A percentile compares a stretch with the other conserved stretches of the same genome.
These are phyloP conservation scores for Saccharomycopsis lassenensis DNA, from an alignment of 805 yeast species.

Conservation along the genomic window DNA sequence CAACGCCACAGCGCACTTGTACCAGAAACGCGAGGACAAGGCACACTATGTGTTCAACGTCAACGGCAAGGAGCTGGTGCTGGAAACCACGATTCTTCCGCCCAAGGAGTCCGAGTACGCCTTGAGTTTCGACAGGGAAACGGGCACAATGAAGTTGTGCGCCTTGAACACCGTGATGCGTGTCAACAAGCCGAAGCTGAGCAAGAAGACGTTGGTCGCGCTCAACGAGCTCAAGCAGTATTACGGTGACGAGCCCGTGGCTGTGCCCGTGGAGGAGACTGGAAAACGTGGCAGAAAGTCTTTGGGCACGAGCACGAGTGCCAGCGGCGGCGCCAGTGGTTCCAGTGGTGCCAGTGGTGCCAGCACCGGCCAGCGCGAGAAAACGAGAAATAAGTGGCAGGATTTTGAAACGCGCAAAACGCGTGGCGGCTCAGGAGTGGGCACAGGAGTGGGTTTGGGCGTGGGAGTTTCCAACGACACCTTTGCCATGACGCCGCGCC, in stretches of 20 bases:
- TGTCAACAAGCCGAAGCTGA: constrained; percentile 12
- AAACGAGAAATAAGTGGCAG: not conserved
- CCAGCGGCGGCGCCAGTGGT: not conserved
- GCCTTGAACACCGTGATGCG: constrained; percentile 9
- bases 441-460: not conserved
- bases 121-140: constrained; percentile 5
- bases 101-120: constrained; percentile 13
- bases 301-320: no score
- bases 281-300: no score
- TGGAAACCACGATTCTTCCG: constrained; percentile 6
- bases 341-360: not conserved
- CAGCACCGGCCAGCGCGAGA: not conserved
- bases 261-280: not conserved
- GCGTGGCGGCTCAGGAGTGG: constrained; percentile 1
- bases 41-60: no score
- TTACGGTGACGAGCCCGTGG: not conserved
- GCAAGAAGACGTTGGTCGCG: constrained; percentile 10
- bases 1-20: no score
- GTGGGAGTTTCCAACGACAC: not conserved
- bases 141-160: constrained; percentile 7
- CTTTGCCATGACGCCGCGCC: not conserved
- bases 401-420: not conserved
- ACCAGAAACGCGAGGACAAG: no score
- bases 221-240: constrained; percentile 6
- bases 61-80: constrained; percentile 2